Conservation (phyloP, 139 green algal genomes). For the Spirogloea muscicola region DNA sequence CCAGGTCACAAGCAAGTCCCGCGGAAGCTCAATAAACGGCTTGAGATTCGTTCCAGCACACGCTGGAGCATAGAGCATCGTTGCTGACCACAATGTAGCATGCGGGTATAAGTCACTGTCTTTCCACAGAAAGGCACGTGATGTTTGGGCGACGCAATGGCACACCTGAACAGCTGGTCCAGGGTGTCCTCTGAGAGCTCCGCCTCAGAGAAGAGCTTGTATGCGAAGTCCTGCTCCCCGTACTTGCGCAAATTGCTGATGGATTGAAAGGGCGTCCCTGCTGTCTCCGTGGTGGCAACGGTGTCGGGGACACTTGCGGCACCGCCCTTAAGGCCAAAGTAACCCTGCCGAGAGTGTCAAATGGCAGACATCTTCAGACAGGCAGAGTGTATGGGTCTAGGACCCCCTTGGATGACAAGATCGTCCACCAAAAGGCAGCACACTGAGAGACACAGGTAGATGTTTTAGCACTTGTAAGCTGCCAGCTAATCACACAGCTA, state of each 20-base stretch:
- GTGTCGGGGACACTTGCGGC: neutral
- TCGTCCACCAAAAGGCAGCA: neutral
- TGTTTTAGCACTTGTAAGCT: neutral
- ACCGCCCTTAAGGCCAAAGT: constrained; percentile 13
- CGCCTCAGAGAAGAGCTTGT: constrained; percentile 32
- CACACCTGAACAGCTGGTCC: constrained; percentile 28
- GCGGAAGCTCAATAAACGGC: neutral
- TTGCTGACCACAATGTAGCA: neutral
- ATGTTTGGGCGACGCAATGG: neutral
- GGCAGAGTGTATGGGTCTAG: neutral
- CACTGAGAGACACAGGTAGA: neutral
- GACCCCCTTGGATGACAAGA: neutral
- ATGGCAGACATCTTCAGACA: neutral
- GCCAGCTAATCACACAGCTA: neutral
- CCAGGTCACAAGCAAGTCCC: neutral
- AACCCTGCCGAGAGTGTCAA: constrained; percentile 19
- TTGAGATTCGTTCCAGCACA: neutral
- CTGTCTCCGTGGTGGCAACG: constrained; percentile 25
- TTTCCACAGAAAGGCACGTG: neutral
- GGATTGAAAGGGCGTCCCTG: constrained; percentile 12
- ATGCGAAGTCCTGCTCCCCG: neutral
- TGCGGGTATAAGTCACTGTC: neutral
- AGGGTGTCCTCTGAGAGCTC: neutral
- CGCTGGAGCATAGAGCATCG: neutral
- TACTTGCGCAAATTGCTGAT: constrained; percentile 7